Evolutionary conservation across 1,139 yeast species (phyloP).

Genomic region (Meyerozyma athensensis): DNA sequence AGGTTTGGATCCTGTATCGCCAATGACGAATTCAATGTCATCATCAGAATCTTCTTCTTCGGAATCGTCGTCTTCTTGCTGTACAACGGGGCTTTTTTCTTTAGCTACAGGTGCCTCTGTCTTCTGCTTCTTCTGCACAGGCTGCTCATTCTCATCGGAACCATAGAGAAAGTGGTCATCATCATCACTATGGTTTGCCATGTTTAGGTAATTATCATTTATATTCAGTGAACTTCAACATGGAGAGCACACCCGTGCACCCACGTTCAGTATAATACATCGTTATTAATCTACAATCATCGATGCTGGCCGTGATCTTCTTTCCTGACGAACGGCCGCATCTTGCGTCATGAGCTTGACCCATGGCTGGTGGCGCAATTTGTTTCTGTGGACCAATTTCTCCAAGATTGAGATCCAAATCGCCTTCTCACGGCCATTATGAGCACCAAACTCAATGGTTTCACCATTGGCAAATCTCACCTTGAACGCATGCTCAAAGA

Average conservation of each 20-base stretch:
- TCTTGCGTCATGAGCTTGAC: slow-evolving; percentile 44
- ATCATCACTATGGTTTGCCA: slow-evolving; percentile 43
- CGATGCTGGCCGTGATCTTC: slow-evolving; percentile 1
- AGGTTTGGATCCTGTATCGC: slow-evolving; percentile 34
- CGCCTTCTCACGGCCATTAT: slow-evolving; percentile 47
- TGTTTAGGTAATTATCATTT: slow-evolving; percentile 5
- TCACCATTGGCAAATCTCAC: slow-evolving; percentile 65
- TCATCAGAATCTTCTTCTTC: slow-evolving; percentile 40
- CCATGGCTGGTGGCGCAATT: slow-evolving; percentile 68
- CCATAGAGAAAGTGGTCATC: slow-evolving; percentile 88
- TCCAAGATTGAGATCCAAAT: slow-evolving; percentile 56
- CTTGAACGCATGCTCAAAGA: slow-evolving; percentile 62
- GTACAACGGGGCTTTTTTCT: slow-evolving; percentile 17
- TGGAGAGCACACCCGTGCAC: neutral
- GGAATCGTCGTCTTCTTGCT: slow-evolving; percentile 15
- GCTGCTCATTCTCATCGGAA: slow-evolving; percentile 50
- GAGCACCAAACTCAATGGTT: slow-evolving; percentile 65
- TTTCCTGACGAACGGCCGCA: neutral
- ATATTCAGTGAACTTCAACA: neutral
- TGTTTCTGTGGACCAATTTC: slow-evolving; percentile 47
- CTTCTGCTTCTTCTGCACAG: slow-evolving; percentile 20
- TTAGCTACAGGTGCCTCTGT: slow-evolving; percentile 13
- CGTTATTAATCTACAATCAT: neutral
- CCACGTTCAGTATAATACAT: neutral
- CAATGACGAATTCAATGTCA: slow-evolving; percentile 51